Percentiles rank a stretch among this genome's conserved stretches.
Conservation (phyloP, 1,139 yeast genomes). For the Protomyces gravidus region DNA sequence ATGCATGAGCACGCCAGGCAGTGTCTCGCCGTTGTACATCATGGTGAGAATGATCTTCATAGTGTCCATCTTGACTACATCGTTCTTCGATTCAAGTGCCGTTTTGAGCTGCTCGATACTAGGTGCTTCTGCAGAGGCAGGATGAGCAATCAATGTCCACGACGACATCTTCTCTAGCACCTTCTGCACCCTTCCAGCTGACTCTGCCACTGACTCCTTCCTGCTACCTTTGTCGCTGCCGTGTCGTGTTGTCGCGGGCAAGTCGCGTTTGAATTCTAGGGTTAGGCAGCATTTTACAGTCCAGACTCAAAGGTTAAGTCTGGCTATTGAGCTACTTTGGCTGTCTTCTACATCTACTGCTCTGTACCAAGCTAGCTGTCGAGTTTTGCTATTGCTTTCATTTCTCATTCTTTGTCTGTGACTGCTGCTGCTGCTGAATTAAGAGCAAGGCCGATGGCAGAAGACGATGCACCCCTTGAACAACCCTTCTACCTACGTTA, state of each 20-base stretch:
- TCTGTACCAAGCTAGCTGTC: neutral
- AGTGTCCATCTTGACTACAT: constrained; percentile 78
- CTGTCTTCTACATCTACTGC: neutral
- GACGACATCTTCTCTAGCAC: constrained; percentile 3
- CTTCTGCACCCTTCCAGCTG: neutral
- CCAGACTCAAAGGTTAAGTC: no score
- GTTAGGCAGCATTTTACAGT: no score
- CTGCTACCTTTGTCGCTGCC: no score
- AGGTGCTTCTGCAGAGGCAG: constrained; percentile 47
- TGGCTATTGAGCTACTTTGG: no score
- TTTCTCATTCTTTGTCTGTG: neutral
- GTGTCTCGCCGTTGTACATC: constrained; percentile 87
- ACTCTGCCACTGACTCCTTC: no score
- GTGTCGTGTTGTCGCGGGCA: neutral
- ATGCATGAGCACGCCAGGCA: constrained; percentile 89
- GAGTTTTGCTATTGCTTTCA: no score
- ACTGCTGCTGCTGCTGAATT: neutral
- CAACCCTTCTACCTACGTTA: constrained; percentile 28
- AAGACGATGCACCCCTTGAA: neutral
- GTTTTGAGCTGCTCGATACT: constrained; percentile 73
- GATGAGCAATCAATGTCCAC: constrained; percentile 25
- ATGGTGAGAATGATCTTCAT: constrained; percentile 83
- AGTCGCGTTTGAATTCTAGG: neutral
- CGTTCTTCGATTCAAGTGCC: constrained; percentile 82
- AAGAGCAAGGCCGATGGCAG: neutral